Base-by-base conservation (phyloP, 2,329 filamentous ascomycete species). In the Pseudogymnoascus pannorum region DNA sequence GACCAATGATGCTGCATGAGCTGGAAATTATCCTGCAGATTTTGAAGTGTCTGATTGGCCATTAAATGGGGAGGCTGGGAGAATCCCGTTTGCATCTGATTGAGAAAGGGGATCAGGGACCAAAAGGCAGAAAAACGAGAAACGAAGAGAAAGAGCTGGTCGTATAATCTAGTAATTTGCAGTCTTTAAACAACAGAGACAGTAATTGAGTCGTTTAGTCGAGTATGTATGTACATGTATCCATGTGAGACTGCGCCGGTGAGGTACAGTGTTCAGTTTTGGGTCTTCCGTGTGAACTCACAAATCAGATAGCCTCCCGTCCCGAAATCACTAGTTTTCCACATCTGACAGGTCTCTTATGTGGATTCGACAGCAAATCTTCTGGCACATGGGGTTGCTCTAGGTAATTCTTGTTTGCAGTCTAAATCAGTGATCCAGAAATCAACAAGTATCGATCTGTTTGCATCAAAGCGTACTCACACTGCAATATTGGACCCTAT, bases 1-100 rank as follows among this genome's bases (percentile, higher is more conserved):
- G 48, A 54, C 48, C 48, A 54, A 54, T 54, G 48, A 31, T 20
- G 48, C 48, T 54, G 48, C 48, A 54, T 54, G 48, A 20, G 48
- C 20, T 31, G 48, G 48, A 31, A 54, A 54, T 54, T 54, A 54
- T 54, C n/a, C 48, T 54, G 48, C 48, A 33, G 9, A 54, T 20
- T 54, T 54, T 54, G 26, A 54, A 31, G 26, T 9, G 48, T 26
- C 48, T 33, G 48, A 54, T 54, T 54, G 48, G 48, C 48, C 48
- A 54, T 54, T 54, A 54, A 54, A 54, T 54, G 26, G 24, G 48
- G 48, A 54, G 48, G 48, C n/a, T 54, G 48, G 48, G 48, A 31
- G 26, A 54, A 54, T 54, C 26, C 48, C 48, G 26, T 54, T 54
- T 54, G 26, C 48, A 54, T 31, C 26, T 54, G 26, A 54, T 29